Base-by-base conservation (phyloP, 148 eudicot species). In the Agrostemma githago region DNA sequence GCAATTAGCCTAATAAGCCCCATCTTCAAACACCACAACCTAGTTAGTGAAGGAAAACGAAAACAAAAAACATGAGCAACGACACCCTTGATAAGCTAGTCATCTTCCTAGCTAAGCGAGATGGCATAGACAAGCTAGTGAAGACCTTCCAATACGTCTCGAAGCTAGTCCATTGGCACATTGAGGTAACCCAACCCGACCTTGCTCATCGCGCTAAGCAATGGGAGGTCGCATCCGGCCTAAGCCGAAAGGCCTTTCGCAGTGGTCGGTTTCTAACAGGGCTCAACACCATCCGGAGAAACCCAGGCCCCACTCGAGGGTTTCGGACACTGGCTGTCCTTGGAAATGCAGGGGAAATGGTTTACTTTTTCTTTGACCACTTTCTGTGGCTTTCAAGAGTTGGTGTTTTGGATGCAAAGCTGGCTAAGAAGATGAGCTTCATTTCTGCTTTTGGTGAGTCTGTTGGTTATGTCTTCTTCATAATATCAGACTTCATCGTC, bases 351-450 rank as follows among this genome's bases (percentile, higher is more conserved):
- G 99, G 99, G 7, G 99, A 95, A 72, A 95, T 95, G 99, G 91
- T 95, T 16, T 95, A 92, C 83, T 95, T 92, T 87, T 95, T 95
- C 77, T 92, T 95, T 73, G 99, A 95, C 83, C 99, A 95, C 76
- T 86, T 92, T 38, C 82, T 87, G 4, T 95, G 99, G 99, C 63
- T 92, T 53, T 80, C 99, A 7, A 83, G 99, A 51, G 73, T 89
- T 40, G 97, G 97, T 1, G 96, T 90, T 8, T 16, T 95, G 53
- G 99, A 95, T 11, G 72, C 89, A 0, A 86, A 79, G 43, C 68
- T 92, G 5, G 97, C 96, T 6, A 84, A 75, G 79, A 86, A 76
- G 63, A 88, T 85, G 99, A 92, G 99, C 84, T 95, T 85, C 77
- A 76, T 95, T 2, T 95, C 99, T 1, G 99, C 99, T 0, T 95